Percentiles rank a stretch among this genome's conserved stretches.
phyloP scores from a whole-genome alignment of 495 filamentous ascomycete species.

The Friedmanniomyces simplex region DNA sequence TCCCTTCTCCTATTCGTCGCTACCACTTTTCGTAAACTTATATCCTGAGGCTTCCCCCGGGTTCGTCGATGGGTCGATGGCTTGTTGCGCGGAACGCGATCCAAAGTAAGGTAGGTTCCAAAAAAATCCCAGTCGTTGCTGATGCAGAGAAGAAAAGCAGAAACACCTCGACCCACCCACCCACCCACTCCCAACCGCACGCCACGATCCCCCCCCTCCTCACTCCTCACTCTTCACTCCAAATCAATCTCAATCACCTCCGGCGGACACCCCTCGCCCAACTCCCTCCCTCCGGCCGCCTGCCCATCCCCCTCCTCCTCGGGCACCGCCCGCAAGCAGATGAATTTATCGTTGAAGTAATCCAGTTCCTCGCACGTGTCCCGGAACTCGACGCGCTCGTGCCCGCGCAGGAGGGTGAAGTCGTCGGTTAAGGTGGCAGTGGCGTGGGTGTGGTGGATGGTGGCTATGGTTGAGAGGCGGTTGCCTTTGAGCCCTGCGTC shows the following conservation, averaged over 20 bases:
- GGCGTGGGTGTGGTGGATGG: conserved; percentile 4
- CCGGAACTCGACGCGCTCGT: conserved; percentile 2
- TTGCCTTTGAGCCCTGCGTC: conserved; percentile 15
- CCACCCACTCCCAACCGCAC: no score
- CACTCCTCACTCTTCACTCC: no score
- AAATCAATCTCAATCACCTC: not conserved
- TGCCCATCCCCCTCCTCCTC: not conserved
- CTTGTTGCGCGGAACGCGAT: no score
- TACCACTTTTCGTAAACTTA: no score
- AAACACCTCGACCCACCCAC: no score
- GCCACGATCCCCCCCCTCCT: no score
- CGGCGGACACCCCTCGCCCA: not conserved
- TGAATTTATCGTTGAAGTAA: conserved; percentile 6
- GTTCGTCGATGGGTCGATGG: no score
- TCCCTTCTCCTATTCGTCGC: no score
- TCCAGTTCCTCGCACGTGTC: conserved; percentile 9
- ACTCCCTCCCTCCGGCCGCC: conserved; percentile 1
- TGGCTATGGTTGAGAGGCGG: conserved; percentile 9
- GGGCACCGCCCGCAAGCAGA: conserved; percentile 11
- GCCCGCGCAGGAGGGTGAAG: conserved; percentile 10
- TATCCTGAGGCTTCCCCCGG: no score
- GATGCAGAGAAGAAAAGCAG: no score
- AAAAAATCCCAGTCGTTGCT: no score
- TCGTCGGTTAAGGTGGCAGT: conserved; percentile 2
- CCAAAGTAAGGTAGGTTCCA: no score